A percentile compares a stretch with the other conserved stretches of the same genome.
phyloP scores from a whole-genome alignment of 108 stramenopile species.

The Fragilariopsis cylindrus region DNA sequence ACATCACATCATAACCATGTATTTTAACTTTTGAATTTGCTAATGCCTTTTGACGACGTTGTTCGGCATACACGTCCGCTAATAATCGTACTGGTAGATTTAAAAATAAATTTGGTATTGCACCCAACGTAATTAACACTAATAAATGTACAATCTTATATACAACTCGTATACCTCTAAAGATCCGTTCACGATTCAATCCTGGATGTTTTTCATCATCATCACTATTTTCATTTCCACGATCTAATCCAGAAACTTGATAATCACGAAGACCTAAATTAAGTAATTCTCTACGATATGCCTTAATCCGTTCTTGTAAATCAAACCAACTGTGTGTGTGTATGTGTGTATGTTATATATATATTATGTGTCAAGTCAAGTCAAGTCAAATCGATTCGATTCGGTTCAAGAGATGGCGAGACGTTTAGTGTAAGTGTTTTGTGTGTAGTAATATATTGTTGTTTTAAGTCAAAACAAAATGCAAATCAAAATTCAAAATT shows the following conservation, averaged over 20 bases:
- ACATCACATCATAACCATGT: constrained; percentile 91
- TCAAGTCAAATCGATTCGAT: not conserved
- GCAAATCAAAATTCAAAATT: no score
- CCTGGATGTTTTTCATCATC: constrained; percentile 29
- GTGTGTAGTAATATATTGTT: no score
- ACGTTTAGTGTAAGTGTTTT: no score
- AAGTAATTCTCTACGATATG: constrained; percentile 80
- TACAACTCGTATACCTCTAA: constrained; percentile 62
- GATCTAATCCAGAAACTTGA: constrained; percentile 66
- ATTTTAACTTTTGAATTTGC: constrained; percentile 95
- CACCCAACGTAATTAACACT: constrained; percentile 74
- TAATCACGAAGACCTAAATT: constrained; percentile 93
- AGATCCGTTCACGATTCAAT: constrained; percentile 65
- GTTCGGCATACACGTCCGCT: constrained; percentile 80
- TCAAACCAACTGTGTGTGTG: constrained; percentile 57
- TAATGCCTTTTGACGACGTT: constrained; percentile 86
- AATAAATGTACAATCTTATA: constrained; percentile 89
- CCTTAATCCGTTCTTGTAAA: constrained; percentile 73
- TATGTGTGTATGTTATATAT: not conserved
- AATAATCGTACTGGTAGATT: constrained; percentile 93
- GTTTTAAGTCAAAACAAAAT: no score
- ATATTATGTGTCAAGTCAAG: not conserved
- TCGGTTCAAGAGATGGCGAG: not conserved
- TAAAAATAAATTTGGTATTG: constrained; percentile 85
- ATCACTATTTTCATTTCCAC: constrained; percentile 25